phyloP scores from a whole-genome alignment of 345 rosid genomes.

The Bruguiera sexangula region DNA sequence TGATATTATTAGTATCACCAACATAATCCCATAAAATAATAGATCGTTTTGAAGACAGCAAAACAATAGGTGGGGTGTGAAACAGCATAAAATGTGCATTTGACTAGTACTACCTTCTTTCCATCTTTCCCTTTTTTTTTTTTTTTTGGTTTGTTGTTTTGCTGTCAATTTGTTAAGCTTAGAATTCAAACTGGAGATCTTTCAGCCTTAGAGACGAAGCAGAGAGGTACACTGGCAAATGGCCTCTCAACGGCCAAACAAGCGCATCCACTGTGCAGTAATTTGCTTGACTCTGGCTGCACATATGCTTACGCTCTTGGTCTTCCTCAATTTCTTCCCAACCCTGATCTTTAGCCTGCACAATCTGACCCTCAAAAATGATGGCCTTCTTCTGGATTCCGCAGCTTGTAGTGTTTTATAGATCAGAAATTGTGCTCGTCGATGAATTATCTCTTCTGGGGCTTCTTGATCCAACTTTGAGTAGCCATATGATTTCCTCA shows the following conservation, averaged over 20 bases:
- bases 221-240: slow-evolving; percentile 28
- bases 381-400: slow-evolving; percentile 43
- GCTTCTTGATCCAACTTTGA: slow-evolving; percentile 67
- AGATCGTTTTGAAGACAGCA: too few relatives aligned
- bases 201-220: too few relatives aligned
- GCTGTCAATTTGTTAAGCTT: too few relatives aligned
- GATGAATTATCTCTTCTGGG: slow-evolving; percentile 51
- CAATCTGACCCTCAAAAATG: slow-evolving; percentile 44
- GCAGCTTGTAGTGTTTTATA: slow-evolving; percentile 59
- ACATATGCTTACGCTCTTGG: slow-evolving; percentile 26
- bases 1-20: too few relatives aligned
- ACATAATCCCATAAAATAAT: too few relatives aligned
- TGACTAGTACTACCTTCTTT: too few relatives aligned
- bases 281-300: slow-evolving; percentile 32
- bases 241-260: slow-evolving; percentile 36
- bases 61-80: too few relatives aligned
- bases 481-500: slow-evolving; percentile 40
- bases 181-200: too few relatives aligned
- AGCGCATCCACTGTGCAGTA: slow-evolving; percentile 31
- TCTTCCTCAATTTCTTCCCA: slow-evolving; percentile 60
- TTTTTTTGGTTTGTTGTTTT: too few relatives aligned
- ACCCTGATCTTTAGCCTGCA: slow-evolving; percentile 54
- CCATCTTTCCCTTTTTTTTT: too few relatives aligned
- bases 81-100: too few relatives aligned
- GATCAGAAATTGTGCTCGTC: slow-evolving; percentile 81